Conservation (phyloP, 805 yeast genomes). For the Yarrowia bubula region DNA sequence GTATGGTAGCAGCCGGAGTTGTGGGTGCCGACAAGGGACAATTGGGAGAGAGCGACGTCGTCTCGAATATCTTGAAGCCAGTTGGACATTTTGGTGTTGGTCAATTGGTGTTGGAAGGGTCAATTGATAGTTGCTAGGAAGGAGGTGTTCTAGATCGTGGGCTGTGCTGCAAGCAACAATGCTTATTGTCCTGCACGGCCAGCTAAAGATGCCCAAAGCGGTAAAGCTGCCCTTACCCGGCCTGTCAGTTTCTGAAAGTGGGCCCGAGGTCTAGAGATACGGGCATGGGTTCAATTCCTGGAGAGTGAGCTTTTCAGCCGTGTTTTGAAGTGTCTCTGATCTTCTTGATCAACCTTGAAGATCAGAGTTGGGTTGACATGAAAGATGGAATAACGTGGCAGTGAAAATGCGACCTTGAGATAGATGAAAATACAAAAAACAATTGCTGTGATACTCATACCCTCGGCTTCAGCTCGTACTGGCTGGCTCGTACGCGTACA, state of each 20-base stretch:
- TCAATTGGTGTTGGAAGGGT: background rate
- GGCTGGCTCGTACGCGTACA: too few species aligned
- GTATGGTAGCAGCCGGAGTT: constrained; percentile 71
- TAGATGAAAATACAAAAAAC: too few species aligned
- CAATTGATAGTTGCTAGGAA: background rate
- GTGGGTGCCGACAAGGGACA: constrained; percentile 83
- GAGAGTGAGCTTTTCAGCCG: too few species aligned
- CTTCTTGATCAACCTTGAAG: too few species aligned
- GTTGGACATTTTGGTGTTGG: constrained; percentile 27
- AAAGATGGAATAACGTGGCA: too few species aligned
- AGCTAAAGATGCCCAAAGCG: background rate
- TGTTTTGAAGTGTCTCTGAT: too few species aligned
- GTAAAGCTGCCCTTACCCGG: background rate
- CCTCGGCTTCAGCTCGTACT: too few species aligned
- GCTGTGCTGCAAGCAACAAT: constrained; percentile 20
- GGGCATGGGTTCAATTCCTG: background rate
- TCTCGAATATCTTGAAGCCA: constrained; percentile 61
- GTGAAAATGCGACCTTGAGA: too few species aligned
- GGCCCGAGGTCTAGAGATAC: background rate
- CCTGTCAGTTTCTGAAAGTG: background rate
- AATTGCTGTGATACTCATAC: too few species aligned
- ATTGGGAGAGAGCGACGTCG: constrained; percentile 49
- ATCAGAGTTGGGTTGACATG: too few species aligned
- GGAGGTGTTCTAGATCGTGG: background rate
- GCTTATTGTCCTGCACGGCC: constrained; percentile 1